phyloP scores from a whole-genome alignment of 1,139 yeast genomes.

The Trichomonascaceae sp. region DNA sequence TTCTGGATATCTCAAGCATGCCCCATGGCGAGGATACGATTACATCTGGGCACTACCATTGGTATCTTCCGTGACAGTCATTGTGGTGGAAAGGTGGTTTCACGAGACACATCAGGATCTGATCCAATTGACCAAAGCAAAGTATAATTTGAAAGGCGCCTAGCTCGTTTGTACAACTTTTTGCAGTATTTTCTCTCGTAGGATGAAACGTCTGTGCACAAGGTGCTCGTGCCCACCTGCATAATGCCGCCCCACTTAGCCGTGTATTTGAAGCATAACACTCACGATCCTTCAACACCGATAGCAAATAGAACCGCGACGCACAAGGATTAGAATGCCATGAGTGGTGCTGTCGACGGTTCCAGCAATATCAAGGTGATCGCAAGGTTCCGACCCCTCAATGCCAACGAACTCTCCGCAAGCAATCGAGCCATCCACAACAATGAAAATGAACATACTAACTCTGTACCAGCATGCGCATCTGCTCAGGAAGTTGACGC shows the following conservation, averaged over 20 bases:
- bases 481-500: too few species aligned
- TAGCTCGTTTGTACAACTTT: slow-evolving; percentile 8
- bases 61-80: slow-evolving; percentile 14
- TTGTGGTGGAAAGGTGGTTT: slow-evolving; percentile 19
- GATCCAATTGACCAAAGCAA: slow-evolving; percentile 11
- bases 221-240: too few species aligned
- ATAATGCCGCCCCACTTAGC: too few species aligned
- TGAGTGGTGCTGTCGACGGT: too few species aligned
- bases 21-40: slow-evolving; percentile 21
- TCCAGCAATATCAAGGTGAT: slow-evolving; percentile 59
- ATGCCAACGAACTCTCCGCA: slow-evolving; percentile 10
- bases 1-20: slow-evolving; percentile 16
- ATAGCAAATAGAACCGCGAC: too few species aligned
- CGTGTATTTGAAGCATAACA: too few species aligned
- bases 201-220: too few species aligned
- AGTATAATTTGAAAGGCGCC: slow-evolving; percentile 22
- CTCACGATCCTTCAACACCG: too few species aligned
- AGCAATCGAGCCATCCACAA: slow-evolving; percentile 3
- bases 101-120: slow-evolving; percentile 16
- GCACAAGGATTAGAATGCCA: too few species aligned
- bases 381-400: slow-evolving; percentile 48
- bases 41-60: slow-evolving; percentile 23
- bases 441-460: neutral
- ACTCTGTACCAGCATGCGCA: too few species aligned
- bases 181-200: slow-evolving; percentile 1